Base-by-base conservation (phyloP, 495 filamentous ascomycete species). In the Daldinia caldariorum region DNA sequence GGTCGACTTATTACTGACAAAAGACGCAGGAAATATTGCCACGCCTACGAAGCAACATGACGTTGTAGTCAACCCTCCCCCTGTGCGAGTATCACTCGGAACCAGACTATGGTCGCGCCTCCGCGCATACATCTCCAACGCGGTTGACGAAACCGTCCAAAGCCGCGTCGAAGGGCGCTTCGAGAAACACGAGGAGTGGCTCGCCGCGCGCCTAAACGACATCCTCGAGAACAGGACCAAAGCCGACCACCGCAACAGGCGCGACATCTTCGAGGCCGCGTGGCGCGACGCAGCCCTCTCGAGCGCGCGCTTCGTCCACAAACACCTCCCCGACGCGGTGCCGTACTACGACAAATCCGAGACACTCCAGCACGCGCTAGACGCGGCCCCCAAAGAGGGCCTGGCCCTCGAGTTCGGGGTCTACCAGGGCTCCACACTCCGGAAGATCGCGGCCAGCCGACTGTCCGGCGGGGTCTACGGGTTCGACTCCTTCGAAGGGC, bases 221-320 rank as follows among this genome's bases (percentile, higher is more conserved):
- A 47, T 47, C 20, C 43, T 47, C 14, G 43, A 22, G 18, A 12
- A 13, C 43, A 16, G 43, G 9, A 47, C 22, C 16, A 47, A 47
- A 5, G 43, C 43, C 50, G 50, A 54, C 3, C 50, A 34, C 16
- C 50, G 50, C 10, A 54, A 34, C 3, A 54, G 50, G n/a, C 50
- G 50, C 14, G 50, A 54, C n/a, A 54, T 54, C 14, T 54, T 14
- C 6, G 50, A 31, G 8, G 50, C 50, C 10, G 50, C 26, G 16
- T 29, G 31, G 26, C 50, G 50, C 29, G 50, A 54, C 9, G 50
- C 50, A 34, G 50, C 50, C 9, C 13, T 13, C 14, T 54, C 50
- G 26, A 54, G 50, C 22, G 50, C 50, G 4, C 50, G 31, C 12
- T 54, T 54, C 29, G 50, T 34, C 50, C 31, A 31, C 50, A 20